phyloP scores from a whole-genome alignment of 75 land plant species.

The Adiantum capillusveneris region DNA sequence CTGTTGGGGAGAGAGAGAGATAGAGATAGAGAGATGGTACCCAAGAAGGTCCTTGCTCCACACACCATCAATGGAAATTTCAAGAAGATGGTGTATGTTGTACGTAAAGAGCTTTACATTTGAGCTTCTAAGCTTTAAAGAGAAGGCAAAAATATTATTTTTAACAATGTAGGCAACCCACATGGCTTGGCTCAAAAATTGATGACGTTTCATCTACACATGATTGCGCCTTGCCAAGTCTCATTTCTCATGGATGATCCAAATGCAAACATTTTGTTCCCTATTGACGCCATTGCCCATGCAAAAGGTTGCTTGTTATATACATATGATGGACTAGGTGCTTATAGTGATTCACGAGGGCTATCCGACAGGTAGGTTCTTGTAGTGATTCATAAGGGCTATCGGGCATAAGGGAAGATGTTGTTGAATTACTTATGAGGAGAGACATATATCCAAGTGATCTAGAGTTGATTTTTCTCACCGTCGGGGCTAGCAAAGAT shows the following conservation, averaged over 20 bases:
- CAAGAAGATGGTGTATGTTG: slow-evolving; percentile 87
- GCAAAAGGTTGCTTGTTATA: slow-evolving; percentile 83
- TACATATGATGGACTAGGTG: slow-evolving; percentile 96
- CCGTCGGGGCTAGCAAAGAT: slow-evolving; percentile 99
- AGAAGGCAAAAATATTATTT: slow-evolving; percentile 98
- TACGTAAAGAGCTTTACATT: slow-evolving; percentile 91
- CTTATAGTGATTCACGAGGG: slow-evolving; percentile 97
- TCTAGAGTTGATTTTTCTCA: slow-evolving; percentile 89
- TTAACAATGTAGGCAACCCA: slow-evolving; percentile 98
- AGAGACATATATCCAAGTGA: slow-evolving; percentile 99
- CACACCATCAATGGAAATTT: slow-evolving; percentile 83
- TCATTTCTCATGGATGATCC: slow-evolving; percentile 97
- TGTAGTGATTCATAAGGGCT: too few species aligned
- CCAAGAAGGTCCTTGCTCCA: slow-evolving; percentile 60
- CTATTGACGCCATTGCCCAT: slow-evolving; percentile 91
- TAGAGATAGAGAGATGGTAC: slow-evolving; percentile 20
- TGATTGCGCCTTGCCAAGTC: slow-evolving; percentile 94
- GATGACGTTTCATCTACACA: slow-evolving; percentile 90
- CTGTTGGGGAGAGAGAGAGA: too few species aligned
- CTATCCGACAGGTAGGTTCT: too few species aligned
- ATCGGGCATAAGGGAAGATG: slow-evolving; percentile 90
- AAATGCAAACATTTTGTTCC: slow-evolving; percentile 81
- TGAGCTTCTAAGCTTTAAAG: slow-evolving; percentile 98
- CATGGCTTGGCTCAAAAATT: slow-evolving; percentile 98
- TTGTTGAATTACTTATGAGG: slow-evolving; percentile 83